Evolutionary conservation across 805 yeast species (phyloP), one percentile per base, ranked within the genome.

Genomic region (Ogataea kodamae): DNA sequence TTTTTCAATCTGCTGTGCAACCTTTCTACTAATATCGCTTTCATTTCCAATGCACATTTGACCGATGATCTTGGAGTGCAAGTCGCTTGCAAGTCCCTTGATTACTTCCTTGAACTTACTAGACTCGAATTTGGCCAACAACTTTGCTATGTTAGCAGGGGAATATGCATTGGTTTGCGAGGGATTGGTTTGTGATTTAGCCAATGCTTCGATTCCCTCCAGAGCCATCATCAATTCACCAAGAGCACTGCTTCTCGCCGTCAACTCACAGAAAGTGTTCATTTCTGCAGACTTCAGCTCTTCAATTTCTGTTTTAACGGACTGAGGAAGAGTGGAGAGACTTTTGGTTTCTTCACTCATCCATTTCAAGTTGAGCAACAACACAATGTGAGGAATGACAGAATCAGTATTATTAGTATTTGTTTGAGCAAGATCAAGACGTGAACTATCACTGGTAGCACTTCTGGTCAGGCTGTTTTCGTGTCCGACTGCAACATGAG

Each of bases 201-300:
- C 54, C 9, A 78, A 54, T 2, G 72, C 67, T 38, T 79, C 81
- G 25, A 78, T 74, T 21, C 79, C 84, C 24, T 69, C 68, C 2
- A 87, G 72, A 53, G 84, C 81, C 17, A 74, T 76, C 10, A 75
- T 62, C 30, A 88, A 49, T 49, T 81, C 81, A 0, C 92, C 90
- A 49, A 87, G 67, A 15, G 43, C 76, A 67, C 28, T 78, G 67
- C 35, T 63, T 57, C 25, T 40, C 1, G 77, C 52, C 10, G 79
- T 56, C n/a, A 47, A 48, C n/a, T 52, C 54, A 9, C 77, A 67
- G 54, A 76, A 81, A 1, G 42, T 37, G n/a, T 48, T 47, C 33
- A 62, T 37, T 55, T 72, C 62, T 44, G 58, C 33, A 49, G 62
- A 14, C 28, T 43, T 37, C 42, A 29, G 17, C 30, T 59, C 57